Base-by-base conservation (phyloP, 371 early-diverging fungal genomes). In the Smittium mucronatum region DNA sequence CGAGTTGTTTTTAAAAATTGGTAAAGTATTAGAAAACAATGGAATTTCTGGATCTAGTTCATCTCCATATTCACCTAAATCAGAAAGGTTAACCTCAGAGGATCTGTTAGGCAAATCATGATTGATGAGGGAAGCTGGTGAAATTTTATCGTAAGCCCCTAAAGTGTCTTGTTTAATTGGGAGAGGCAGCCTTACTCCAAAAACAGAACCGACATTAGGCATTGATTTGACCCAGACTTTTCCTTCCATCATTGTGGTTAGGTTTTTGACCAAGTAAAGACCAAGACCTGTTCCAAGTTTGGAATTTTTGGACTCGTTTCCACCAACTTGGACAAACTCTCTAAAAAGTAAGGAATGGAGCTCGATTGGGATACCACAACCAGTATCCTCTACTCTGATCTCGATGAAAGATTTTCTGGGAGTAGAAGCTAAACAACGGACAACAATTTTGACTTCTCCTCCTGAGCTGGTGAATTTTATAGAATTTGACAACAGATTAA, bases 401-500 rank as follows among this genome's bases (percentile, higher is more conserved):
- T 63, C 69, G 1, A 69, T 58, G 21, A 2, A 21, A 21, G 69
- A 35, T 63, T 69, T 69, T n/a, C 25, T n/a, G 36, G 36, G 33
- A 21, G 69, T 59, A 29, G 64, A 69, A 2, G 25, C 35, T 11
- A 36, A 26, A 16, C 36, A 17, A 21, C 36, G 34, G 17, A 69
- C 58, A 8, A 63, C 36, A 17, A 69, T 29, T 35, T 61, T 69
- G 29, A 69, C 69, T 58, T 61, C 64, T 15, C 69, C 69, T 1
- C 69, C 63, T 2, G 69, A 35, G 26, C 57, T 36, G 17, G 69
- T 69, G 61, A 69, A 69, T 73, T 78, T 78, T 71, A 78, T 78
- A 29, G 78, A 78, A 34, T 78, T 78, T 1, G 78, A 78, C n/a
- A 78, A 70, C 36, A 78, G 60, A 64, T 78, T 78, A 21, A 76